Base-by-base conservation (phyloP, 257 asterid genomes). In the Verbena officinalis region DNA sequence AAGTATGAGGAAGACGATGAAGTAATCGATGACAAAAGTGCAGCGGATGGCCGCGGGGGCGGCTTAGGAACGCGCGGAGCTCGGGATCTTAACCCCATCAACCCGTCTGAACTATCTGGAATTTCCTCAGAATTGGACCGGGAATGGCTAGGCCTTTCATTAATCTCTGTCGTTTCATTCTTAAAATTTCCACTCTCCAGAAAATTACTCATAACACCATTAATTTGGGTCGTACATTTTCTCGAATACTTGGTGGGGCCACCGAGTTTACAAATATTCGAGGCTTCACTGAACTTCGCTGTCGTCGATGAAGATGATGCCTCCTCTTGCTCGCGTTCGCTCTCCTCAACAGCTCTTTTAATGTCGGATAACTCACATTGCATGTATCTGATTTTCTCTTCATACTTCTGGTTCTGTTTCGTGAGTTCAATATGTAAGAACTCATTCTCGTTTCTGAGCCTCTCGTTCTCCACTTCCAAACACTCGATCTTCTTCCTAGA, bases 31-130 rank as follows among this genome's bases (percentile, higher is more conserved):
- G 88, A 75, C 57, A 80, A 64, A 15, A 75, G 74, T 3, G 85
- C 75, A 10, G 87, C 68, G 1, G 95, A 81, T 14, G 97, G 99
- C 56, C 80, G 72, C 14, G 99, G 99, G 11, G 99, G 99, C 9
- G 99, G 99, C 46, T 73, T 86, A 0, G 99, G 99, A 59, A 94
- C 82, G 7, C 96, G 81, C 4, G 99, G 96, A 34, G 36, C 79
- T 17, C 96, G 93, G 52, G 95, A 78, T 77, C 81, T 86, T 30
- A 79, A 15, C 49, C 69, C 72, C 70, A 80, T 56, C 5, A 78
- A 55, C 6, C 57, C 72, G 17, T 77, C 88, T 0, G 92, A 78
- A 43, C 82, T 61, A 9, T 87, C 96, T 2, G 72, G 76, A 36
- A 75, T 64, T 44, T 92, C 95, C 7, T 75, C 95, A 0, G 89